Conservation (phyloP, 441 rosid species). For the Adansonia rubrostipa region DNA sequence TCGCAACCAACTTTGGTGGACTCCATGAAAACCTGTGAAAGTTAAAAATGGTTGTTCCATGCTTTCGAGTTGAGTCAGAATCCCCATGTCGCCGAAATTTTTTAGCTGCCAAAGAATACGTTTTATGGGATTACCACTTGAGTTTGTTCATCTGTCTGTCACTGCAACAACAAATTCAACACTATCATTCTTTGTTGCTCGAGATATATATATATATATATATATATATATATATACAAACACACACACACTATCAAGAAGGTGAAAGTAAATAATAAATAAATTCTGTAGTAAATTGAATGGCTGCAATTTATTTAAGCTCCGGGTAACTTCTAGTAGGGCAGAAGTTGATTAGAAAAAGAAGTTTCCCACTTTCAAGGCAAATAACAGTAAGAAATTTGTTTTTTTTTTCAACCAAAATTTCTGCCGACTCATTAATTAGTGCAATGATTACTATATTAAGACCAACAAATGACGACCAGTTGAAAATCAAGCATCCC, state of each 20-base stretch:
- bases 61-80: slow-evolving; percentile 33
- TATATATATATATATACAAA: not conserved
- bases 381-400: slow-evolving; percentile 7
- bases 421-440: slow-evolving; percentile 13
- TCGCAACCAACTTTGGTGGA: not conserved
- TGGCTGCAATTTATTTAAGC: not conserved
- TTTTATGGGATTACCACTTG: slow-evolving; percentile 28
- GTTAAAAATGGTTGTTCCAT: slow-evolving; percentile 8
- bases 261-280: no score
- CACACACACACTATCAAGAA: no score
- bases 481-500: slow-evolving; percentile 14
- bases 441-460: slow-evolving; percentile 24
- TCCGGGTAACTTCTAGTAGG: not conserved
- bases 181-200: slow-evolving; percentile 7
- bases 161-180: slow-evolving; percentile 16
- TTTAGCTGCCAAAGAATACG: slow-evolving; percentile 12
- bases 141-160: slow-evolving; percentile 2
- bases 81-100: slow-evolving; percentile 26
- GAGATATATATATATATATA: no score
- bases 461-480: slow-evolving; percentile 18
- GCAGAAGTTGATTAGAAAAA: not conserved
- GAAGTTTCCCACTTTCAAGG: slow-evolving; percentile 28
- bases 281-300: not conserved
- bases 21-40: not conserved
- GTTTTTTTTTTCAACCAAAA: not conserved